A percentile compares a stretch with the other conserved stretches of the same genome.
Conservation (phyloP, 306 rosid species). For the Psophocarpus tetragonolobus region DNA sequence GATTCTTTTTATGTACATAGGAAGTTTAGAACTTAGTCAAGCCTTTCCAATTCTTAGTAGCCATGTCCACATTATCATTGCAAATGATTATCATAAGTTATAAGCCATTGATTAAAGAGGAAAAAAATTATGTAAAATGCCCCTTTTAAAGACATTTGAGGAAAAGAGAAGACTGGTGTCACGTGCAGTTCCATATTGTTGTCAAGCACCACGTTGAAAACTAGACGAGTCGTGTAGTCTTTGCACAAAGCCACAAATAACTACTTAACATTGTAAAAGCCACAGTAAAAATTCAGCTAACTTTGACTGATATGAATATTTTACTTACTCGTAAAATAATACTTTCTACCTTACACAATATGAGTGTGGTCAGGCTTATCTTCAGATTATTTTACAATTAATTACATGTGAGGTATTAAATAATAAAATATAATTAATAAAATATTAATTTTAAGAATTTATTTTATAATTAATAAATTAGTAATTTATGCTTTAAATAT, state of each 20-base stretch:
- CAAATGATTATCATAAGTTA: not conserved
- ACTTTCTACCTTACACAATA: too few relatives aligned
- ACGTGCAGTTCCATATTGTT: slow-evolving; percentile 1
- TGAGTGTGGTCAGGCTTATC: too few relatives aligned
- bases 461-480: too few relatives aligned
- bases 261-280: not conserved
- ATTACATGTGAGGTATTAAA: too few relatives aligned
- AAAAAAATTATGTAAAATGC: not conserved
- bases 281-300: not conserved
- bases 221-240: too few relatives aligned
- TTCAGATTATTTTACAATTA: too few relatives aligned
- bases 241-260: too few relatives aligned
- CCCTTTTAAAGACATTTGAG: not conserved
- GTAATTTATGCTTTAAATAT: too few relatives aligned
- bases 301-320: not conserved
- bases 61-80: not conserved
- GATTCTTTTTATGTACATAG: not conserved
- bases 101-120: not conserved
- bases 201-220: not conserved
- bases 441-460: too few relatives aligned
- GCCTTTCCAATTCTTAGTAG: not conserved
- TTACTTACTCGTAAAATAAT: not conserved
- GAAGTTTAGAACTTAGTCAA: not conserved
- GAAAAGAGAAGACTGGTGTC: not conserved
- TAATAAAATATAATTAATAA: too few relatives aligned